These are phyloP conservation scores for Dothiorella sarmentorum DNA, from an alignment of 2,329 filamentous ascomycete genomes.

Conservation along the genomic window DNA sequence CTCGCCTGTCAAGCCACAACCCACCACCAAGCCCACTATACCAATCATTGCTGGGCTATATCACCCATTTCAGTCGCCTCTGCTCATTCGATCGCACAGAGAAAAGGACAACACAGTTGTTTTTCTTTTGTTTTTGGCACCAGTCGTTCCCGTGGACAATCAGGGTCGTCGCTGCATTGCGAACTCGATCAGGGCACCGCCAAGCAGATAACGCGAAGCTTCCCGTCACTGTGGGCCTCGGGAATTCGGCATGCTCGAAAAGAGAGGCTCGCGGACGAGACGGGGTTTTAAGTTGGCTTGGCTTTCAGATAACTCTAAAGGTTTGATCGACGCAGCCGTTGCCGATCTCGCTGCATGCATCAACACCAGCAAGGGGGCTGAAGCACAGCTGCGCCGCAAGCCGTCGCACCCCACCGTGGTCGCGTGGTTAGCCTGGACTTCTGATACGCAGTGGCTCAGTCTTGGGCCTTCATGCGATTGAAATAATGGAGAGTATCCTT, in stretches of 20 bases:
- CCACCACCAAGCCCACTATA: not conserved
- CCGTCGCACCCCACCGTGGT: not conserved
- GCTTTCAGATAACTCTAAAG: constrained; percentile 11
- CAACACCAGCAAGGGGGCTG: constrained; percentile 1
- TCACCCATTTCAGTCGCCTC: not conserved
- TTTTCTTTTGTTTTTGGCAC: not conserved
- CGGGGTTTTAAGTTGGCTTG: not conserved
- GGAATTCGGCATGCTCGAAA: not conserved
- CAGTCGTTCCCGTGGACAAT: no score
- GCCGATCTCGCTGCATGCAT: not conserved
- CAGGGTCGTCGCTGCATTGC: not conserved
- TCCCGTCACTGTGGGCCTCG: not conserved
- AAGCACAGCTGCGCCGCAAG: constrained; percentile 5
- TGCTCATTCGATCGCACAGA: not conserved
- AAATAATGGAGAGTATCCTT: constrained; percentile 3
- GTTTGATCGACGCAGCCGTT: constrained; percentile 2
- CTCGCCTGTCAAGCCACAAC: constrained; percentile 9
- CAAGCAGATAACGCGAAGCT: not conserved
- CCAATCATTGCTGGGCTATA: not conserved
- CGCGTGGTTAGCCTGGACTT: not conserved
- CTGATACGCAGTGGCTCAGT: constrained; percentile 8
- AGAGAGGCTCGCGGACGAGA: not conserved
- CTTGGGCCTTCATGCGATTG: constrained; percentile 1
- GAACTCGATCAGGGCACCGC: not conserved
- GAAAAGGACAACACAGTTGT: not conserved